Evolutionary conservation across 768 basidiomycete genomes (phyloP), one percentile per base, ranked within the genome.

Genomic region (Rhodocollybia butyracea): DNA sequence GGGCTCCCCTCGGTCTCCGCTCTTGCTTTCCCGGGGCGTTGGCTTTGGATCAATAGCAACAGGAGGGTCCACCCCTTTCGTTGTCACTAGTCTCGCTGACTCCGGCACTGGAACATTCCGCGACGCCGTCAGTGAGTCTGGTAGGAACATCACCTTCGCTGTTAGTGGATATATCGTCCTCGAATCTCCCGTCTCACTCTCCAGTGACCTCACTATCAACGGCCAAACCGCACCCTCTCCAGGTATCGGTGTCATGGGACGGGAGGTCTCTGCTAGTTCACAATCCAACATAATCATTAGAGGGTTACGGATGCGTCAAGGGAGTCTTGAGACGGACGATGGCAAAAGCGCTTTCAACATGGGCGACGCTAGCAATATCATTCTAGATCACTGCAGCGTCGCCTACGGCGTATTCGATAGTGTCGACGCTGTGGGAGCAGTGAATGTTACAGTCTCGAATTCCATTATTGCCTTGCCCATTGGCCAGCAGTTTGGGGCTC

Each of bases 41-140:
- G 63, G 63, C 11, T 64, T 64, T 34, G 63, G 63, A n/a, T 64
- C 63, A 13, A 38, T 60, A n/a, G 63, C 63, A 19, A 64, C 63
- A 19, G 63, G 63, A 41, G 63, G 63, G 8, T 39, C 59, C 8
- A 60, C 57, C 12, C 45, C 63, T 12, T 64, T 60, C 57, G 50
- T 59, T 30, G 63, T 64, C 21, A 64, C 63, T 24, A 57, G 42
- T 32, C 54, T 64, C 12, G 63, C 60, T 27, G 63, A 64, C 42
- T 61, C 60, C 15, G 63, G 63, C n/a, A 64, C 63, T 3, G 60
- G 63, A 27, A 57, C 59, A 3, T 54, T 60, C 45, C 60, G 60
- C 32, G 61, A 61, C 38, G 60, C 59, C 32, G 61, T 61, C 17
- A 59, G 59, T 41, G 60, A 46, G 21, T 58, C 62, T 5, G 62